Conservation (phyloP, 306 rosid species). For the Cicer chorassanicum region DNA sequence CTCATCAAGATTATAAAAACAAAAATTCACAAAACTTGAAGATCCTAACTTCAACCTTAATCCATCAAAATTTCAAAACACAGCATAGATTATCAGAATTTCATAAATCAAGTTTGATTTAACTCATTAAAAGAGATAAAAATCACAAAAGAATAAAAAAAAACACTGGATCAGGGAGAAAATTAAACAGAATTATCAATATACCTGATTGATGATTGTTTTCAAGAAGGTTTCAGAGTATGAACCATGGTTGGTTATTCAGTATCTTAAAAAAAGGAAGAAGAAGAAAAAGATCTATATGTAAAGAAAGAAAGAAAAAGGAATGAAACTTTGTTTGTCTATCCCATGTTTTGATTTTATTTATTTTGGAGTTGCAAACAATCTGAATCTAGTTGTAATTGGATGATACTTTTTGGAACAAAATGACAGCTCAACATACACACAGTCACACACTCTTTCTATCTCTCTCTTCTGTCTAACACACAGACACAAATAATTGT, state of each 20-base stretch:
- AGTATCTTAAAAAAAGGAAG: not conserved
- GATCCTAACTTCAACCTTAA: slow-evolving; percentile 22
- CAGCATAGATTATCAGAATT: slow-evolving; percentile 31
- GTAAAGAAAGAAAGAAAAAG: slow-evolving; percentile 23
- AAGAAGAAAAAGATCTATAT: slow-evolving; percentile 4
- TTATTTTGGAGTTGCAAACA: slow-evolving; percentile 11
- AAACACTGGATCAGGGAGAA: slow-evolving; percentile 23
- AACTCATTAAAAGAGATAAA: slow-evolving; percentile 2
- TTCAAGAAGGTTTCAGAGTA: slow-evolving; percentile 47
- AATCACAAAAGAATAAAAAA: slow-evolving; percentile 26
- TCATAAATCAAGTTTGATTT: slow-evolving; percentile 27
- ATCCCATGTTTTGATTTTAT: slow-evolving; percentile 37
- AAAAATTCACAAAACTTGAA: slow-evolving; percentile 31
- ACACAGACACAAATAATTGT: not conserved
- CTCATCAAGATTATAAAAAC: slow-evolving; percentile 26
- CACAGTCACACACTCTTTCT: not conserved
- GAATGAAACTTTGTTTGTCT: slow-evolving; percentile 48
- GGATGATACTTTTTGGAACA: slow-evolving; percentile 40
- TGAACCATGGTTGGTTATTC: slow-evolving; percentile 38
- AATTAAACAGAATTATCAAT: slow-evolving; percentile 11
- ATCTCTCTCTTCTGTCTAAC: slow-evolving; percentile 26
- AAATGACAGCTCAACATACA: slow-evolving; percentile 39
- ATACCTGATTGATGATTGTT: slow-evolving; percentile 40
- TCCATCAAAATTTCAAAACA: slow-evolving; percentile 32
- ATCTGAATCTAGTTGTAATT: slow-evolving; percentile 42